Conservation (phyloP, 2,329 filamentous ascomycete species). For the Teratosphaeria viscida region DNA sequence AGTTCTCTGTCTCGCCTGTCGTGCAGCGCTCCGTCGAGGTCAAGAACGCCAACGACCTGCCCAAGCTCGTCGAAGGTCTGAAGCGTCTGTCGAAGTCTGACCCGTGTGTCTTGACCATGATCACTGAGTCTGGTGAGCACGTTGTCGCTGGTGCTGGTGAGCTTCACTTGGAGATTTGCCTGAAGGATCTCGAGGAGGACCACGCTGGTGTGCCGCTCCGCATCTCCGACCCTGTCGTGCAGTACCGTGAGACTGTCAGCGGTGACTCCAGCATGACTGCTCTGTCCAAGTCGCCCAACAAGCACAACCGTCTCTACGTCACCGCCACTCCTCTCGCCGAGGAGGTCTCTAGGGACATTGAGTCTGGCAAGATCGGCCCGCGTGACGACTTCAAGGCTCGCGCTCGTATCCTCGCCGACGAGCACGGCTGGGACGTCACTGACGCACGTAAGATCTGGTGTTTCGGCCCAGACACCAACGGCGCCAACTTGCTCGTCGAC, state of each 20-base stretch:
- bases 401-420: conserved; percentile 90
- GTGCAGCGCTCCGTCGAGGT: conserved; percentile 97
- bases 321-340: conserved; percentile 81
- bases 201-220: conserved; percentile 97
- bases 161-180: conserved; percentile 98
- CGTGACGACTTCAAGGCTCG: conserved; percentile 99
- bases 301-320: conserved; percentile 99
- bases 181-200: conserved; percentile 99
- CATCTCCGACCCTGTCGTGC: conserved; percentile 95
- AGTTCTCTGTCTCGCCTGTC: conserved; percentile 99
- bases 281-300: conserved; percentile 99
- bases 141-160: conserved; percentile 98
- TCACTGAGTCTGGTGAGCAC: conserved; percentile 93
- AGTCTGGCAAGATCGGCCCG: conserved; percentile 80
- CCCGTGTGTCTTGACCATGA: conserved; percentile 88
- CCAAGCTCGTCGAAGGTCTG: conserved; percentile 99
- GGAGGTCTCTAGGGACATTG: conserved; percentile 84
- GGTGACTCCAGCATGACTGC: conserved; percentile 84
- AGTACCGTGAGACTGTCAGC: conserved; percentile 93
- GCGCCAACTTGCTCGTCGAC: conserved; percentile 96
- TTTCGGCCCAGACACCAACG: conserved; percentile 95
- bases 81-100: conserved; percentile 99
- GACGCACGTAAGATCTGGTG: conserved; percentile 99
- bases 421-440: conserved; percentile 98
- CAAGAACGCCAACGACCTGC: conserved; percentile 99